Percentiles rank a stretch among this genome's conserved stretches.
These are phyloP conservation scores for Phialophora macrospora DNA, from an alignment of 2,329 filamentous ascomycete species.

Conservation along the genomic window DNA sequence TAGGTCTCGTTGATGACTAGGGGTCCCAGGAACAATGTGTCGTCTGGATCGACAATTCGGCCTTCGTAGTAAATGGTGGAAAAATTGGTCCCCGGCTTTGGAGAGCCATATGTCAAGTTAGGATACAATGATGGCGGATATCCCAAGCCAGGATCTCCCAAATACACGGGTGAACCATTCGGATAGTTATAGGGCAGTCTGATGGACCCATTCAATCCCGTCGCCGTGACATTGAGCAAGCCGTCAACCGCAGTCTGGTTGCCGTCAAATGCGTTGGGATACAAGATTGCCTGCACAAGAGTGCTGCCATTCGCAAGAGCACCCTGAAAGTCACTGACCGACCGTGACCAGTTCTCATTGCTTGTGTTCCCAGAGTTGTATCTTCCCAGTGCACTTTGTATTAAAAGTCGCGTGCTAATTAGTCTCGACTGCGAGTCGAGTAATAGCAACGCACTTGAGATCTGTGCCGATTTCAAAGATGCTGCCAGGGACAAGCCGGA, in stretches of 20 bases:
- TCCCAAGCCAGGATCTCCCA: slow-evolving; percentile 68
- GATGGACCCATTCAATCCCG: slow-evolving; percentile 54
- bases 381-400: slow-evolving; percentile 57
- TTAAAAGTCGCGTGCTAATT: slow-evolving; percentile 67
- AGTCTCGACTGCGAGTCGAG: slow-evolving; percentile 75
- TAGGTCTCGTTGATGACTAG: slow-evolving; percentile 72
- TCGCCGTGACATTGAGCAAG: slow-evolving; percentile 68
- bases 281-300: slow-evolving; percentile 75
- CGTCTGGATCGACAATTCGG: slow-evolving; percentile 42
- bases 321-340: slow-evolving; percentile 69
- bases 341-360: slow-evolving; percentile 63
- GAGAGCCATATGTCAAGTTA: slow-evolving; percentile 68
- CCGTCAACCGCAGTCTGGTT: slow-evolving; percentile 49
- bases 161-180: slow-evolving; percentile 62
- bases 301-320: slow-evolving; percentile 66
- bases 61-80: slow-evolving; percentile 52
- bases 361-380: slow-evolving; percentile 62
- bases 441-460: slow-evolving; percentile 77
- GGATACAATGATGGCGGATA: slow-evolving; percentile 77
- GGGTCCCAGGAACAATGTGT: slow-evolving; percentile 76
- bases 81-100: slow-evolving; percentile 35
- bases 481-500: slow-evolving; percentile 76
- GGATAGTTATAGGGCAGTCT: slow-evolving; percentile 64
- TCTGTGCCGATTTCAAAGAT: slow-evolving; percentile 81
- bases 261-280: slow-evolving; percentile 69